phyloP scores from a whole-genome alignment of 1,139 yeast species.

The Geotrichum aggregatum region DNA sequence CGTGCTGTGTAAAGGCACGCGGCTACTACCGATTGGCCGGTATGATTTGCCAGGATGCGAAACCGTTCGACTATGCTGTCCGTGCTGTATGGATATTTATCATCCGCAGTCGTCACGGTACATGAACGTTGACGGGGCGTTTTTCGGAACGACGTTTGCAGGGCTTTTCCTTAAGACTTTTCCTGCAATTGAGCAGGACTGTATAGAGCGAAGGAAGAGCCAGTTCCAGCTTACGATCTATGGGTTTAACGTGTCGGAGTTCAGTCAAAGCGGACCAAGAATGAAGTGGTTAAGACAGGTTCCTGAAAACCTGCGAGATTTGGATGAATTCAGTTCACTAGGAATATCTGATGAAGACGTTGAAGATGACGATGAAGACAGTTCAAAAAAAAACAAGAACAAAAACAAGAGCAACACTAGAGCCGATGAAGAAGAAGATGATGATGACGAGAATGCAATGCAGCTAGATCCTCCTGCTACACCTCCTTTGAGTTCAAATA shows the following conservation, averaged over 20 bases:
- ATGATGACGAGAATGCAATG: conserved; percentile 9
- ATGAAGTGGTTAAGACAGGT: conserved; percentile 90
- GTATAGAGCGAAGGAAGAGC: conserved; percentile 48
- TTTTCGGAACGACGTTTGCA: conserved; percentile 93
- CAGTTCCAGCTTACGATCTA: conserved; percentile 71
- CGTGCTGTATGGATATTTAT: conserved; percentile 88
- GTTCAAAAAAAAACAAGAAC: no score
- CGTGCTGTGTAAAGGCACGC: conserved; percentile 86
- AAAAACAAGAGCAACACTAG: background rate
- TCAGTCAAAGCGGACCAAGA: conserved; percentile 77
- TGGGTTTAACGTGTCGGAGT: conserved; percentile 79
- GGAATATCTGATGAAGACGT: background rate
- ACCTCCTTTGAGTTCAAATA: no score
- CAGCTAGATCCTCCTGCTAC: background rate
- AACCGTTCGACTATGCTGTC: conserved; percentile 88
- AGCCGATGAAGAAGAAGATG: conserved; percentile 9
- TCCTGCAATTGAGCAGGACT: conserved; percentile 66
- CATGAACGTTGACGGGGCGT: conserved; percentile 89
- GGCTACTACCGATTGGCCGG: conserved; percentile 85
- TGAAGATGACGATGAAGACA: conserved; percentile 6
- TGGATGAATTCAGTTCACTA: conserved; percentile 12
- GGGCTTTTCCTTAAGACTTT: conserved; percentile 86
- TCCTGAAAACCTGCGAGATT: conserved; percentile 44
- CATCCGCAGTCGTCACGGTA: conserved; percentile 82
- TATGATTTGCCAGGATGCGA: conserved; percentile 89